Evolutionary conservation across 2,329 filamentous ascomycete species (phyloP).

Genomic region (Epichloe coenophiala): DNA sequence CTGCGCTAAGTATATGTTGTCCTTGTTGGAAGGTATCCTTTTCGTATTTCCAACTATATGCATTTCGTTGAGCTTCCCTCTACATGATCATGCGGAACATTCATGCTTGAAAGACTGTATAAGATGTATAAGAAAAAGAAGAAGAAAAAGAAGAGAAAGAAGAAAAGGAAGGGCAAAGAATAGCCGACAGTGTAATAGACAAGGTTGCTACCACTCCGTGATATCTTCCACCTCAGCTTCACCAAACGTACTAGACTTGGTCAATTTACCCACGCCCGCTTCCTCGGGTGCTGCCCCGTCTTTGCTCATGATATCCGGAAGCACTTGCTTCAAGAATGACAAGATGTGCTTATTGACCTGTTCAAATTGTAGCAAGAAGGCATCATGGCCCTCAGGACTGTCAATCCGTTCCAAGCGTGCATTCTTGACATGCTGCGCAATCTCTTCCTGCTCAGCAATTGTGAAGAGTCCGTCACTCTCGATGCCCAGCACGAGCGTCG

Average conservation of each 20-base stretch:
- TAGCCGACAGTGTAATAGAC: background rate
- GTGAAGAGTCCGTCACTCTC: slow-evolving; percentile 94
- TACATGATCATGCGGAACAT: background rate
- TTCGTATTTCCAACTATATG: background rate
- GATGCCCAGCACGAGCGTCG: slow-evolving; percentile 82
- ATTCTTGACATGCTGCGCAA: slow-evolving; percentile 69
- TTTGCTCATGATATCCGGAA: slow-evolving; percentile 78
- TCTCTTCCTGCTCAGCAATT: slow-evolving; percentile 88
- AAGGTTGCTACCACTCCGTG: slow-evolving; percentile 66
- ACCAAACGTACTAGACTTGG: slow-evolving; percentile 84
- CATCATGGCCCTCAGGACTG: slow-evolving; percentile 89
- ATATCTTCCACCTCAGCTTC: slow-evolving; percentile 95
- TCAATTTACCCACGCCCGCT: slow-evolving; percentile 46
- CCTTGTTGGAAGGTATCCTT: background rate
- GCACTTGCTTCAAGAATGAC: slow-evolving; percentile 64
- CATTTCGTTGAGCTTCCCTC: background rate
- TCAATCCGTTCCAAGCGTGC: slow-evolving; percentile 76
- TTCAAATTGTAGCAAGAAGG: slow-evolving; percentile 91
- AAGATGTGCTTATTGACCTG: slow-evolving; percentile 86
- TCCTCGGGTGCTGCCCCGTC: slow-evolving; percentile 36
- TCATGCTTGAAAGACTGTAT: background rate
- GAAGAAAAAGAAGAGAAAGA: too few species aligned
- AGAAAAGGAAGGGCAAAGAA: background rate
- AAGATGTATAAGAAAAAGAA: background rate
- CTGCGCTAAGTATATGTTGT: background rate